Evolutionary conservation across 2,329 filamentous ascomycete genomes (phyloP).

Genomic region (Colletotrichum lini): DNA sequence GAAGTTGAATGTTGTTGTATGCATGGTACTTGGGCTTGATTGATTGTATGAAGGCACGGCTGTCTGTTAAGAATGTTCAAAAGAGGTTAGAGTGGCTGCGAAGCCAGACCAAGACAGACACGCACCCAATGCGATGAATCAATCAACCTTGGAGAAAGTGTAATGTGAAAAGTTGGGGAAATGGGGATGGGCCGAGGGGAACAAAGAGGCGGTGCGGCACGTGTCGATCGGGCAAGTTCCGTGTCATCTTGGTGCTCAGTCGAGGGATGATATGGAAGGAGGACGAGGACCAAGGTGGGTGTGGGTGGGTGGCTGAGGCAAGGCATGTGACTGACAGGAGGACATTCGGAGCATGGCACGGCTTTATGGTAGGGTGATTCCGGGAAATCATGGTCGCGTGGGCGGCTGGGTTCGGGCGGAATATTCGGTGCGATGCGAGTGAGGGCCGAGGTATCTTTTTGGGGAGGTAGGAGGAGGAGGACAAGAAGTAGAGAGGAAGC

Average conservation of each 20-base stretch:
- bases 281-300: too few species aligned
- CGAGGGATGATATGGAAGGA: background rate
- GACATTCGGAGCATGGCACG: slow-evolving; percentile 12
- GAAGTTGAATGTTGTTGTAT: slow-evolving; percentile 7
- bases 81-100: slow-evolving; percentile 42
- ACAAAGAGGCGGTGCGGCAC: background rate
- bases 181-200: slow-evolving; percentile 9
- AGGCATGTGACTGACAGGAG: slow-evolving; percentile 34
- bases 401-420: slow-evolving; percentile 22
- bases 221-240: slow-evolving; percentile 38
- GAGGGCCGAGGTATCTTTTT: slow-evolving; percentile 31
- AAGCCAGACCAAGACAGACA: slow-evolving; percentile 36
- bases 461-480: background rate
- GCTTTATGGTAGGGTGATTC: slow-evolving; percentile 6
- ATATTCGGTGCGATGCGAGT: slow-evolving; percentile 15
- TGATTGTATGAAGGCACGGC: slow-evolving; percentile 12
- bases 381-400: slow-evolving; percentile 9
- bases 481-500: background rate
- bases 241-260: slow-evolving; percentile 4
- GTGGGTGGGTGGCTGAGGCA: background rate
- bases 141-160: slow-evolving; percentile 16
- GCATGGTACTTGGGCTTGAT: slow-evolving; percentile 10
- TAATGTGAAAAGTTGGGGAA: slow-evolving; percentile 3
- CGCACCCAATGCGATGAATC: slow-evolving; percentile 31
- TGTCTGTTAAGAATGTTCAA: slow-evolving; percentile 24